phyloP scores from a whole-genome alignment of 164 flowering plant genomes.

The Stephania yunnanensis region DNA sequence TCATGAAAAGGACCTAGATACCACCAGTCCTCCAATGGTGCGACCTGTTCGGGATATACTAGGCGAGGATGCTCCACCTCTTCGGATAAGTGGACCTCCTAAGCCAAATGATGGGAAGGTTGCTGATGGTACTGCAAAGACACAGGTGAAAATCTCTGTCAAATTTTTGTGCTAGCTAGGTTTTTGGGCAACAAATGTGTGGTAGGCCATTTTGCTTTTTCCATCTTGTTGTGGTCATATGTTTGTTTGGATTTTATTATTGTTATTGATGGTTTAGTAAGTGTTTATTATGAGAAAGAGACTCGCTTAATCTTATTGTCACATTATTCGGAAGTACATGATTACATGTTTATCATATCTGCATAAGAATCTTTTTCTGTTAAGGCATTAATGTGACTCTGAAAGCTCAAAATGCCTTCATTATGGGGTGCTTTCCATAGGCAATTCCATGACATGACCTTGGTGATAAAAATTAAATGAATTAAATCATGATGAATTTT shows the following conservation, averaged over 20 bases:
- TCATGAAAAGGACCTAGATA: slow-evolving; percentile 39
- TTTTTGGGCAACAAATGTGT: background rate
- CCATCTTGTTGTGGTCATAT: background rate
- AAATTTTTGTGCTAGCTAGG: background rate
- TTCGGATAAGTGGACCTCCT: slow-evolving; percentile 79
- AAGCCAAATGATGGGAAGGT: slow-evolving; percentile 51
- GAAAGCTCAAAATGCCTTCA: no score
- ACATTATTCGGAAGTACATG: background rate
- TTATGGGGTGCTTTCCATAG: no score
- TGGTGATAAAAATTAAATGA: no score
- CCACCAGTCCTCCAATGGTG: slow-evolving; percentile 67
- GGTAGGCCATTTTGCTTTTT: background rate
- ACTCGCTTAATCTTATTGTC: background rate
- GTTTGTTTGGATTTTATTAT: background rate
- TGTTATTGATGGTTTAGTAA: background rate
- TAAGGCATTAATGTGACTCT: no score
- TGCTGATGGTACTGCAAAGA: slow-evolving; percentile 37
- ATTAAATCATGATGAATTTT: no score
- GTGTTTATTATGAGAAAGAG: background rate
- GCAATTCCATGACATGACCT: no score
- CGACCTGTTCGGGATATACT: slow-evolving; percentile 89
- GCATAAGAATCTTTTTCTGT: no score
- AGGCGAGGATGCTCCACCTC: slow-evolving; percentile 79
- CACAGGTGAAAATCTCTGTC: slow-evolving; percentile 45
- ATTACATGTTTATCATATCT: background rate